Base-by-base conservation (phyloP, 768 basidiomycete species). In the Leccinellum albellum region DNA sequence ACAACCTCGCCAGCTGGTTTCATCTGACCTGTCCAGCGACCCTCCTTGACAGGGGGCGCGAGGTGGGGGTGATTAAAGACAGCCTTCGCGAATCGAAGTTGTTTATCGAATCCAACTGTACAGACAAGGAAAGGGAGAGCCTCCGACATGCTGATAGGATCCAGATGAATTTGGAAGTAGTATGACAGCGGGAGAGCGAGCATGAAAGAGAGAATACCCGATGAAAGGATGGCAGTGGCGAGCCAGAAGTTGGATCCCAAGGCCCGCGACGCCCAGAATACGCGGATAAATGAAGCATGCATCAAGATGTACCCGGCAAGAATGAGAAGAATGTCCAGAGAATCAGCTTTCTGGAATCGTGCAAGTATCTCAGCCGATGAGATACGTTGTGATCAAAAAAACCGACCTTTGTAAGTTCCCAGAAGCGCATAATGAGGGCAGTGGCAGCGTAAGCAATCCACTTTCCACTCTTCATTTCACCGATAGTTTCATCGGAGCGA, bases 51-150 rank as follows among this genome's bases (percentile, higher is more conserved):
- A n/a, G 78, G 74, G 33, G 66, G 60, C n/a, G 66, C 63, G 24
- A 86, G 73, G 50, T 89, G 82, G 3, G 89, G 91, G 63, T 94
- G 90, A 26, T 84, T 81, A 74, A 98, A 92, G 15, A 98, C 91
- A 2, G 94, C 88, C 13, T 87, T 82, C 3, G 94, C 95, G 23
- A 99, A 85, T 9, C 91, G 84, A 47, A 96, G 86, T 0, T 95
- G 96, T 71, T 99, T 98, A 75, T 99, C 97, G 72, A 98, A 99
- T 7, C 96, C 96, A 59, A 99, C 86, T 1, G 94, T 97, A 72
- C 96, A 96, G 32, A 99, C 95, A 48, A 98, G 79, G 85, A 98
- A 98, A 0, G 97, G 97, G 0, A 99, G 82, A 0, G 97, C 96
- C 71, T 99, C 97, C 9, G 91, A 93, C 51, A 99, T 80, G 9